A percentile compares a stretch with the other conserved stretches of the same genome.
phyloP scores from a whole-genome alignment of 345 rosid genomes.

The Salix exigua region DNA sequence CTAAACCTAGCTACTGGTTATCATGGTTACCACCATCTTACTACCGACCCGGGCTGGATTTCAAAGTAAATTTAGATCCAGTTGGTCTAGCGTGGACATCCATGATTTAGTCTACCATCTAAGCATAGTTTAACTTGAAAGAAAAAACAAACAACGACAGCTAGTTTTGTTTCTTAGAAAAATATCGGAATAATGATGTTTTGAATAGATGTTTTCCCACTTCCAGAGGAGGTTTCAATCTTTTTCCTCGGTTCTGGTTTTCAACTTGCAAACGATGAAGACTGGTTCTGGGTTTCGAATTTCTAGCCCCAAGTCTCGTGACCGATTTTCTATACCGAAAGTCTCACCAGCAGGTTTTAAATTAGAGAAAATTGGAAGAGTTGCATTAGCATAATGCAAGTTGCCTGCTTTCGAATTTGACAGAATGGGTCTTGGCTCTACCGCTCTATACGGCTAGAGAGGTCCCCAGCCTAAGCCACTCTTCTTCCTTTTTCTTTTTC shows the following conservation, averaged over 20 bases:
- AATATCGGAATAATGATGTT: no score
- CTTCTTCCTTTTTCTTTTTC: not conserved
- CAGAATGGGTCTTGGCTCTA: not conserved
- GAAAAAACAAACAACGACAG: no score
- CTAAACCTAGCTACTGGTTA: no score
- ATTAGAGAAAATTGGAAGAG: not conserved
- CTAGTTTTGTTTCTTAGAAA: no score
- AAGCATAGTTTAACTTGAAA: no score
- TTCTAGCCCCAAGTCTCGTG: not conserved
- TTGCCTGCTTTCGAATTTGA: not conserved
- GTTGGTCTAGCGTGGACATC: no score
- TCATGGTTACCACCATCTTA: no score
- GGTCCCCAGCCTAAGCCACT: not conserved
- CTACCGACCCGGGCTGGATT: no score
- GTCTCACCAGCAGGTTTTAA: not conserved
- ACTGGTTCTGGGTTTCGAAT: not conserved
- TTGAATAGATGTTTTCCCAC: no score
- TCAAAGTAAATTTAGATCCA: no score
- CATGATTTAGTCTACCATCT: no score
- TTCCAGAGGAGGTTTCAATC: not conserved
- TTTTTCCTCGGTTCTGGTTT: not conserved
- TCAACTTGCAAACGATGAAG: not conserved
- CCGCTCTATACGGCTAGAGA: not conserved
- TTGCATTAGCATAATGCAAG: not conserved
- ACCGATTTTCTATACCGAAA: not conserved